Base-by-base conservation (phyloP, 2,329 filamentous ascomycete genomes). In the Coniella vitis region DNA sequence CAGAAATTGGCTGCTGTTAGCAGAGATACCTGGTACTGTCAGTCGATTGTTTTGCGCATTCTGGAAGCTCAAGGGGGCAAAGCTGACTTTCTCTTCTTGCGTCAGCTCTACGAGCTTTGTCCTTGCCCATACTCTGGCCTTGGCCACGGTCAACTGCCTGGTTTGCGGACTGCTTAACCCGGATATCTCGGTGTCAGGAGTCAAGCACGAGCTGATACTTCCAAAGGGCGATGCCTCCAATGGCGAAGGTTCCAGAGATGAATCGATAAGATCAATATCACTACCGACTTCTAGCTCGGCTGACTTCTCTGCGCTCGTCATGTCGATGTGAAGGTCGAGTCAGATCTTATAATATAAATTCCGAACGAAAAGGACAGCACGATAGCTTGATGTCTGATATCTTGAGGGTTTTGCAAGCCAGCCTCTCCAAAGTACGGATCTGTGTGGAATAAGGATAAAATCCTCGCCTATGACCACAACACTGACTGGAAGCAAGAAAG, bases 1-100 rank as follows among this genome's bases (percentile, higher is more conserved):
- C 83, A 87, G 59, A 86, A 85, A 60, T 87, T 82, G 19, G 76
- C 76, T 10, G 78, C 80, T 16, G 78, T 76, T 19, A 82, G 68
- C 1, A 82, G 65, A 3, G 78, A 80, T 36, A 82, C 69, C 75
- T 82, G 21, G 14, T 17, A 35, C 22, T 51, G 40, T 53, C 55
- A 56, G 43, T 53, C 42, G n/a, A 10, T 10, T 5, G 36, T 9
- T 19, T 22, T 38, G 8, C 10, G 2, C 21, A 7, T 12, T 34
- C 1, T 3, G 29, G 7, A 12, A 3, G 2, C 14, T 35, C 17
- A 20, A 31, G 4, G 22, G 12, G 10, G 16, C 22, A 7, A 22
- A 34, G 7, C 56, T 55, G 54, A 76, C 76, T 67, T 83, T 83
- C 60, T 84, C 79, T 47, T 79, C 74, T 38, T 78, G 60, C 9